These are phyloP conservation scores for Gynostemma pentaphyllum DNA, from an alignment of 306 rosid species.

Conservation along the genomic window DNA sequence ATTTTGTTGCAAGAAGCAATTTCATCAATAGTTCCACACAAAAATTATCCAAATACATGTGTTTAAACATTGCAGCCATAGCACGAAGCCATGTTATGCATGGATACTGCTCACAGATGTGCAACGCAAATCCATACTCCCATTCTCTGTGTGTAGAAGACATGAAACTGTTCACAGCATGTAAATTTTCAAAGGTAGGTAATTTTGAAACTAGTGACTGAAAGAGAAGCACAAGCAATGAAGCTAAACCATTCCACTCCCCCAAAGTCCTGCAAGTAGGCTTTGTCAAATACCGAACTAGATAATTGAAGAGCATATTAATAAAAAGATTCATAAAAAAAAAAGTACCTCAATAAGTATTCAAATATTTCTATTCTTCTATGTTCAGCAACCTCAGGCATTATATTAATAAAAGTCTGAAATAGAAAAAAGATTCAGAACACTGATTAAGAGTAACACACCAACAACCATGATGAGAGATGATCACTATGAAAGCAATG, in stretches of 20 bases:
- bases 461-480: not conserved
- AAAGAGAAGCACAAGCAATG: slow-evolving; percentile 61
- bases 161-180: slow-evolving; percentile 28
- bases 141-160: slow-evolving; percentile 41
- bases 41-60: slow-evolving; percentile 18
- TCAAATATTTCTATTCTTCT: slow-evolving; percentile 54
- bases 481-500: not conserved
- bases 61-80: slow-evolving; percentile 42
- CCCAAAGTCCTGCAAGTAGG: slow-evolving; percentile 61
- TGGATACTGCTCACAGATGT: slow-evolving; percentile 63
- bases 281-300: slow-evolving; percentile 10
- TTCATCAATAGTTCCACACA: slow-evolving; percentile 29
- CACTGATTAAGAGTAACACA: slow-evolving; percentile 5
- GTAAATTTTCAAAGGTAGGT: slow-evolving; percentile 15
- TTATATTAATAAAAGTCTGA: slow-evolving; percentile 53
- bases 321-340: not conserved
- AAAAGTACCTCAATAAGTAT: slow-evolving; percentile 52
- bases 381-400: slow-evolving; percentile 74
- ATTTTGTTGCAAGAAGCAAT: slow-evolving; percentile 53
- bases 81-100: slow-evolving; percentile 81
- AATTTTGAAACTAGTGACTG: slow-evolving; percentile 53
- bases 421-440: slow-evolving; percentile 18
- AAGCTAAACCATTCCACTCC: slow-evolving; percentile 64
- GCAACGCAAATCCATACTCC: slow-evolving; percentile 69
- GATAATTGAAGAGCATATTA: not conserved